Conservation (phyloP, 495 filamentous ascomycete species). For the Penicilliopsis zonata region DNA sequence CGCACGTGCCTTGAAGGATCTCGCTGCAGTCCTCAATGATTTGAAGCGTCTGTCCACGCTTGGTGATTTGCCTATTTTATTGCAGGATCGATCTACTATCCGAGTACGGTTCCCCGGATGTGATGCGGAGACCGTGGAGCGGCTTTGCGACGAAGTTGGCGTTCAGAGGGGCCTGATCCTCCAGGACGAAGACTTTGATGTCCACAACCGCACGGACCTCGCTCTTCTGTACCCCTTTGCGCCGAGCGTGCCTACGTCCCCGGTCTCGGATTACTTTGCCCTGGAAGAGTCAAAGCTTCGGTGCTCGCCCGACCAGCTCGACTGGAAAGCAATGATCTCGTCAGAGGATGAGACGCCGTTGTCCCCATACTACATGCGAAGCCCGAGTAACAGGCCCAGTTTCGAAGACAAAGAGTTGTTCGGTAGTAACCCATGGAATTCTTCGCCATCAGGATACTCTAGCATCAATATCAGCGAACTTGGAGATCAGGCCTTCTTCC, state of each 20-base stretch:
- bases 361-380: slow-evolving; percentile 11
- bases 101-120: slow-evolving; percentile 85
- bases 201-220: slow-evolving; percentile 48
- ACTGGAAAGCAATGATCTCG: slow-evolving; percentile 49
- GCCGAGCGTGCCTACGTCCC: slow-evolving; percentile 37
- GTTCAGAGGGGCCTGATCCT: slow-evolving; percentile 61
- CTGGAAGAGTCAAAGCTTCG: slow-evolving; percentile 13
- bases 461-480: slow-evolving; percentile 42
- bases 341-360: slow-evolving; percentile 16
- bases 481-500: slow-evolving; percentile 30
- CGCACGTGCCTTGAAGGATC: slow-evolving; percentile 71
- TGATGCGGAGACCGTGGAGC: slow-evolving; percentile 71
- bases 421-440: slow-evolving; percentile 37
- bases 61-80: slow-evolving; percentile 70
- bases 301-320: slow-evolving; percentile 23
- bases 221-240: slow-evolving; percentile 82
- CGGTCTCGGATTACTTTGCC: slow-evolving; percentile 20
- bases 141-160: slow-evolving; percentile 76
- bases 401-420: slow-evolving; percentile 37
- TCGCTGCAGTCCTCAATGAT: slow-evolving; percentile 69
- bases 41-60: slow-evolving; percentile 61
- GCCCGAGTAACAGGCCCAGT: slow-evolving; percentile 21
- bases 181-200: slow-evolving; percentile 67
- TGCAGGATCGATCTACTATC: slow-evolving; percentile 51
- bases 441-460: slow-evolving; percentile 37